Evolutionary conservation across 2,329 filamentous ascomycete genomes (phyloP), one percentile per base, ranked within the genome.

Genomic region (Cucurbitaria berberidis): DNA sequence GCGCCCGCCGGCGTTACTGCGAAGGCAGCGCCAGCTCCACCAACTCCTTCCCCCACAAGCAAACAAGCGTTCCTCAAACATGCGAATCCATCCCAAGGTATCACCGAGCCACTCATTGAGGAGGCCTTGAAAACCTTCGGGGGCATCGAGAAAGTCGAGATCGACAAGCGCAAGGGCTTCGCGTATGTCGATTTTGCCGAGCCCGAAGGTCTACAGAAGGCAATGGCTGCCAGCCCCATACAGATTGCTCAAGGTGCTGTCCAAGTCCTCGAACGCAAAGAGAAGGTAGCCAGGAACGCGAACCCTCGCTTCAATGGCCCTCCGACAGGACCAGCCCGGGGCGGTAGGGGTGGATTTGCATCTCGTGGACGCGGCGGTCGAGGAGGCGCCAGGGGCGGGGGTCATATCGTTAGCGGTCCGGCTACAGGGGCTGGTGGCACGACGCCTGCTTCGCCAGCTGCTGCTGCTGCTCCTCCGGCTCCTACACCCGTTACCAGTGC

Each of bases 141-240:
- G 1, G 74, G 84, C 1, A 84, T 97, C 40, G 85, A 85, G 0
- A 89, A 86, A 60, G 90, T 96, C 16, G 93, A 97, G 66, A 93
- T 98, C 48, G 93, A 98, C 72, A 93, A 92, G 74, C 89, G 93
- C 67, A 97, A 97, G 74, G 92, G 92, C 0, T 96, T 96, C 67
- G 93, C 92, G 2, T 96, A 97, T 71, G 88, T 96, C 34, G 90
- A 96, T 59, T 98, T 97, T 77, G 83, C 84, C 9, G 87, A 91
- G 19, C 82, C 88, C 0, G 86, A 87, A 8, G 82, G 84, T 9
- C 80, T 98, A 22, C 84, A 85, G 64, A 91, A 90, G 67, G 93
- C 93, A 5, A 86, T 96, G 68, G 83, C 86, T 15, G 90, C 89
- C 11, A 96, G 91, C 68, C 91, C 90, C 0, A 83, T 97, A 26